Evolutionary conservation across 305 asterid genomes (phyloP), one percentile per base, ranked within the genome.

Genomic region (Fraxinus velutina): DNA sequence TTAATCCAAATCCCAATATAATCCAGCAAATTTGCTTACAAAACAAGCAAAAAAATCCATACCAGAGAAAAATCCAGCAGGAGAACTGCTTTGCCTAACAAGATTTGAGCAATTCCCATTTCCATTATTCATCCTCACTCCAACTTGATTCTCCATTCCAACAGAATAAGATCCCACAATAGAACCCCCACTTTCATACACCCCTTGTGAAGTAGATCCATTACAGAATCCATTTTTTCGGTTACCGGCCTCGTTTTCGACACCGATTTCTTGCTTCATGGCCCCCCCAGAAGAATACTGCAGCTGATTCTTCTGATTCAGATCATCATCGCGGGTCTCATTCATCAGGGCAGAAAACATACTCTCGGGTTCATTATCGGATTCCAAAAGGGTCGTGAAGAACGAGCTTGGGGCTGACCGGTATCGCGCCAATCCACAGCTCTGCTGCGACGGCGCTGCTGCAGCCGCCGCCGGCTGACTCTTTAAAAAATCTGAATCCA

Each of bases 381-480:
- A 85, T 74, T 94, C 97, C 72, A 94, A 70, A 78, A 87, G 90
- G 60, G 90, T 87, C 7, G 86, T 87, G 3, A 94, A 88, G 50
- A 90, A 91, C 2, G 98, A 89, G 50, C 97, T 91, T 0, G 98
- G 97, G 72, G 98, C 98, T 33, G 98, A 93, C 55, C 93, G 87
- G 70, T 90, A 92, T 36, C 97, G 82, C 1, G 92, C 83, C 60
- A 94, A 77, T 19, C 95, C 93, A 42, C 84, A 66, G 64, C 71
- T 75, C 39, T 83, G 89, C 64, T 86, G 88, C 52, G 79, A 80
- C 6, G 83, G 87, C 85, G 87, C 15, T 27, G 76, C 19, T 34
- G 72, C 29, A n/a, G 68, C 15, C 6, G 32, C 10, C 39, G 32
- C 33, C 70, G 44, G 57, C 79, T 83, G 90, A 74, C 78, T 80